Evolutionary conservation across 495 filamentous ascomycete species (phyloP).

Genomic region (Corynascus novoguineensis): DNA sequence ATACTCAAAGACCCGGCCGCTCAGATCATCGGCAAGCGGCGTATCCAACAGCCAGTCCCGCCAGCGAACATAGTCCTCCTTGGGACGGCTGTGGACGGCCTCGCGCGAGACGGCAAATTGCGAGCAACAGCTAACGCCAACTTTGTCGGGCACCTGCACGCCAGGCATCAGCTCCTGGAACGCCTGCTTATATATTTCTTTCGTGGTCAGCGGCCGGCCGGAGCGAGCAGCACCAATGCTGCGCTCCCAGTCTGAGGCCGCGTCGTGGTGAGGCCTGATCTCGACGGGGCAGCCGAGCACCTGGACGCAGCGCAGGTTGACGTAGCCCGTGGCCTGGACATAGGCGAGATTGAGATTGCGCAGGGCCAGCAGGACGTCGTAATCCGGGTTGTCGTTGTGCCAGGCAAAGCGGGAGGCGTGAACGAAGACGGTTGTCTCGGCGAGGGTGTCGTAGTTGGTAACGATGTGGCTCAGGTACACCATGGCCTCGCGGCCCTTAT

Average conservation of each 20-base stretch:
- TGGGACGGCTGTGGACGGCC: conserved; percentile 43
- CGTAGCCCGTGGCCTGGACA: conserved; percentile 53
- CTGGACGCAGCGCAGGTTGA: conserved; percentile 63
- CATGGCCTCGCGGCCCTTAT: conserved; percentile 62
- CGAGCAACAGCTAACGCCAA: conserved; percentile 60
- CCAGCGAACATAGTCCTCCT: conserved; percentile 50
- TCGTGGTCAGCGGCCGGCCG: conserved; percentile 1
- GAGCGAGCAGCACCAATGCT: background rate
- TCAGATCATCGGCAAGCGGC: conserved; percentile 49
- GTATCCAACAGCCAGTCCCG: conserved; percentile 59
- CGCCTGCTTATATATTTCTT: conserved; percentile 41
- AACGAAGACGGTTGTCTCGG: conserved; percentile 55
- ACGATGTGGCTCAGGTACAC: conserved; percentile 61
- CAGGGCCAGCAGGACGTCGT: conserved; percentile 45
- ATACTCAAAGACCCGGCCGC: conserved; percentile 64
- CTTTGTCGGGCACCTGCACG: conserved; percentile 34
- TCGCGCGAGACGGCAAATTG: conserved; percentile 62
- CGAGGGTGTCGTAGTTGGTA: conserved; percentile 57
- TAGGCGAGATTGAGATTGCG: conserved; percentile 51
- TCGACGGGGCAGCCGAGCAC: conserved; percentile 56
- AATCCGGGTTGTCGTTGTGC: conserved; percentile 57
- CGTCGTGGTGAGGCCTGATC: conserved; percentile 40
- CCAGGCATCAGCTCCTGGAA: conserved; percentile 54
- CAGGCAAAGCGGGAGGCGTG: conserved; percentile 59
- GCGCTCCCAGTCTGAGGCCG: background rate